These are phyloP conservation scores for Candida boleticola DNA, from an alignment of 805 yeast genomes.

Conservation along the genomic window DNA sequence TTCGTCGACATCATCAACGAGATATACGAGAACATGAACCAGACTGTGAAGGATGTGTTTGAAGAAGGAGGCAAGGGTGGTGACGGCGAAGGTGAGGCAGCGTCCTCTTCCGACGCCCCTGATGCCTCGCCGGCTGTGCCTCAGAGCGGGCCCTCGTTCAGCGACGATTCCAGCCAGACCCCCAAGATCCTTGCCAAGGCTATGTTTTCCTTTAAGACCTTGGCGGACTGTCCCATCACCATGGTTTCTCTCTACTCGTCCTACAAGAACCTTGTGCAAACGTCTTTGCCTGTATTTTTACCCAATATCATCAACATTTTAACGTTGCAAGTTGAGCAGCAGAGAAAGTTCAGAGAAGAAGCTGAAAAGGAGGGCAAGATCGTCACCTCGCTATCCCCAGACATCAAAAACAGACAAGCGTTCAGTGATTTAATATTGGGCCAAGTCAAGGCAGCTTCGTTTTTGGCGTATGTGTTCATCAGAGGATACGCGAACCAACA, in stretches of 20 bases:
- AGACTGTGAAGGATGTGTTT: conserved; percentile 70
- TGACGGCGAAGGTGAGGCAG: conserved; percentile 1
- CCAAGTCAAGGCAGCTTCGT: conserved; percentile 95
- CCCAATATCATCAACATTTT: conserved; percentile 79
- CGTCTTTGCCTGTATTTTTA: conserved; percentile 71
- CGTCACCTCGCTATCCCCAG: conserved; percentile 70
- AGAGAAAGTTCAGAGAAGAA: conserved; percentile 39
- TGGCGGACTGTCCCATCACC: conserved; percentile 96
- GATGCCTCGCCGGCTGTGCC: conserved; percentile 31
- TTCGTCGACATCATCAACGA: conserved; percentile 74
- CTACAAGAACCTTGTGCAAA: conserved; percentile 69
- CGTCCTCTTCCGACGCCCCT: conserved; percentile 2
- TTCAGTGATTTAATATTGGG: conserved; percentile 88
- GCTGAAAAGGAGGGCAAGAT: conserved; percentile 56
- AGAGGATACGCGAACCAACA: conserved; percentile 75
- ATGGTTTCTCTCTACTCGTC: conserved; percentile 90
- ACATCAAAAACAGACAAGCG: conserved; percentile 69
- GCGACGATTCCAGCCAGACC: conserved; percentile 39
- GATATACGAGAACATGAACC: conserved; percentile 77
- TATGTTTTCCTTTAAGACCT: conserved; percentile 80
- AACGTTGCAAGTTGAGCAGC: conserved; percentile 78
- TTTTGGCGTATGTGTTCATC: conserved; percentile 86
- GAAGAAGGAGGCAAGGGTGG: conserved; percentile 20
- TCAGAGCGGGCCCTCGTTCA: conserved; percentile 31
- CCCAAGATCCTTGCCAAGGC: conserved; percentile 61